Evolutionary conservation across 2,329 filamentous ascomycete species (phyloP).

Genomic region (Sporothrix brasiliensis): DNA sequence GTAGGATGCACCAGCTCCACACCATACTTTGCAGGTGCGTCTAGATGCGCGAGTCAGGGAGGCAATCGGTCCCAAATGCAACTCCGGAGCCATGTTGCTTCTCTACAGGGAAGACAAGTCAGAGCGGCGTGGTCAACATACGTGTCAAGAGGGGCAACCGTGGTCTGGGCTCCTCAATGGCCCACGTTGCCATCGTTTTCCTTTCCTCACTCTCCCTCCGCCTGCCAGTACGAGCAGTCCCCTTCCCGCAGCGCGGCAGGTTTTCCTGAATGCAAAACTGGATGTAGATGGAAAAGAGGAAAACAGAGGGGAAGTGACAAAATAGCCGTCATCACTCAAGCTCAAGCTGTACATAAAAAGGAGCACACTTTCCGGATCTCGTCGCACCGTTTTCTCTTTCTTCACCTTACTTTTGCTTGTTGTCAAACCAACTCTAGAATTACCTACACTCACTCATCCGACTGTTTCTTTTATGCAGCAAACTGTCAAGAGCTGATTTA

Average conservation of each 20-base stretch:
- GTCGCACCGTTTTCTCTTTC: neutral
- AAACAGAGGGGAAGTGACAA: neutral
- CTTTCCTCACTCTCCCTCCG: neutral
- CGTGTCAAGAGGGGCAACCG: conserved; percentile 14
- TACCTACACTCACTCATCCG: neutral
- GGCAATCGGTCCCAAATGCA: neutral
- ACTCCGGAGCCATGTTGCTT: neutral
- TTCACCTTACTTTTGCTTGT: conserved; percentile 1
- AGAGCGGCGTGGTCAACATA: conserved; percentile 1
- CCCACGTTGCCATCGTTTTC: neutral
- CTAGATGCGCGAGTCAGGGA: neutral
- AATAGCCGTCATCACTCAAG: neutral
- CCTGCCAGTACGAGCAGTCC: neutral
- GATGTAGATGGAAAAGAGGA: neutral
- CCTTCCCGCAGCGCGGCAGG: neutral
- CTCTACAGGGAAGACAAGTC: neutral
- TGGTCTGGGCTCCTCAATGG: conserved; percentile 12
- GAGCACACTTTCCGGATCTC: conserved; percentile 14
- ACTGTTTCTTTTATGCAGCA: conserved; percentile 17
- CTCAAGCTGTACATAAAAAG: conserved; percentile 27
- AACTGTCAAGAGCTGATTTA: conserved; percentile 20
- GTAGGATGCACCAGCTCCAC: conserved; percentile 5
- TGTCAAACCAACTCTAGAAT: neutral
- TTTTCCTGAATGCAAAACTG: conserved; percentile 6
- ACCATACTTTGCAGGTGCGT: neutral